Percentiles rank a stretch among this genome's conserved stretches.
phyloP scores from a whole-genome alignment of 495 filamentous ascomycete species.

The Entonaema liquescens region DNA sequence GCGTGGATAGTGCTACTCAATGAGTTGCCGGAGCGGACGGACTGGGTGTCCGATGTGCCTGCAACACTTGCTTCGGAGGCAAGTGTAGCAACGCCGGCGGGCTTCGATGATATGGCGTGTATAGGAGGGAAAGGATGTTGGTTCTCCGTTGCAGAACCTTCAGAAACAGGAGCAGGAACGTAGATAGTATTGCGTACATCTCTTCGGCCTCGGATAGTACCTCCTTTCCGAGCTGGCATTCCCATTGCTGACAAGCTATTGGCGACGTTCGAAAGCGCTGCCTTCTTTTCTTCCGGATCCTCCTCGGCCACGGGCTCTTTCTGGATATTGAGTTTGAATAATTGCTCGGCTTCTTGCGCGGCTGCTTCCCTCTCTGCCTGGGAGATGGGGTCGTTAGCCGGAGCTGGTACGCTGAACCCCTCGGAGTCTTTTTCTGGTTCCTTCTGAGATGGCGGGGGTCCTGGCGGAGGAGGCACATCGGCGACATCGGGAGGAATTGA shows the following conservation, averaged over 20 bases:
- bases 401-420: slow-evolving; percentile 74
- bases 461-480: slow-evolving; percentile 57
- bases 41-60: slow-evolving; percentile 81
- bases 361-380: slow-evolving; percentile 82
- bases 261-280: slow-evolving; percentile 90
- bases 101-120: slow-evolving; percentile 54
- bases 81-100: slow-evolving; percentile 54
- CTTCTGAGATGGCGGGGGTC: slow-evolving; percentile 56
- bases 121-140: slow-evolving; percentile 49
- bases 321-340: slow-evolving; percentile 90
- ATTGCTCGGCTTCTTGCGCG: slow-evolving; percentile 68
- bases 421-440: slow-evolving; percentile 64
- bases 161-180: slow-evolving; percentile 61
- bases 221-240: slow-evolving; percentile 69
- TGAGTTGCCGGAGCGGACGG: slow-evolving; percentile 87
- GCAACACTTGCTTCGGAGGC: slow-evolving; percentile 61
- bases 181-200: slow-evolving; percentile 92
- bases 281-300: slow-evolving; percentile 80
- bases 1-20: slow-evolving; percentile 67
- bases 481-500: slow-evolving; percentile 48
- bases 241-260: slow-evolving; percentile 72
- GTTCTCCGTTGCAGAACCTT: slow-evolving; percentile 52
- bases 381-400: slow-evolving; percentile 79
- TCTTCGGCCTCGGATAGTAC: slow-evolving; percentile 85
- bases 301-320: slow-evolving; percentile 95